These are phyloP conservation scores for Penicillium brasilianum DNA, from an alignment of 2,329 filamentous ascomycete species.

Conservation along the genomic window DNA sequence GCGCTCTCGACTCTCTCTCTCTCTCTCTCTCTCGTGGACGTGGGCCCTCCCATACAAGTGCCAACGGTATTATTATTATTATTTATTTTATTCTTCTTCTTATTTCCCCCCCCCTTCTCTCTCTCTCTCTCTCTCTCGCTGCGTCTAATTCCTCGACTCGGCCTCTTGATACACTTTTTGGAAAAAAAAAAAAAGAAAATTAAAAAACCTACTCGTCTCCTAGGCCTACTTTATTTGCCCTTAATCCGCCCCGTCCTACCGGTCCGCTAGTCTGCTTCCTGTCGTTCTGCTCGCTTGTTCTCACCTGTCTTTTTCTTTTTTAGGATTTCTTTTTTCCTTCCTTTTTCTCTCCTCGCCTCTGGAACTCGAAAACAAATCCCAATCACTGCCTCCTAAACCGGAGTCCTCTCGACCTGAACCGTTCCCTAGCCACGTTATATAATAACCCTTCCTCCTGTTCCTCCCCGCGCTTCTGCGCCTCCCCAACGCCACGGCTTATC, in stretches of 20 bases:
- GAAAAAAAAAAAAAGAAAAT: background rate
- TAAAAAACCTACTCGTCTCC: background rate
- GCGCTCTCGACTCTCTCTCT: background rate
- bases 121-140: background rate
- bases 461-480: constrained; percentile 27
- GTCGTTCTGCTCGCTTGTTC: constrained; percentile 8
- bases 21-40: constrained; percentile 1
- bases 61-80: background rate
- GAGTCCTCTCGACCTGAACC: background rate
- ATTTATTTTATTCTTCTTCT: background rate
- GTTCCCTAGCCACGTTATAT: no score
- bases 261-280: constrained; percentile 2
- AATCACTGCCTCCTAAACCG: constrained; percentile 4
- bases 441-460: constrained; percentile 12
- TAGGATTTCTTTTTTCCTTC: background rate
- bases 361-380: background rate
- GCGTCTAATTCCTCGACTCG: background rate
- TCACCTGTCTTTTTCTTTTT: constrained; percentile 18
- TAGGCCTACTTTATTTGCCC: constrained; percentile 1
- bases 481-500: constrained; percentile 26
- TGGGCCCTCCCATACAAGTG: background rate
- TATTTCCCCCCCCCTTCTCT: background rate
- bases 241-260: background rate
- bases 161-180: background rate
- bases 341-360: background rate